Evolutionary conservation across 257 asterid genomes (phyloP), one percentile per base, ranked within the genome.

Genomic region (Orobanche coerulescens): DNA sequence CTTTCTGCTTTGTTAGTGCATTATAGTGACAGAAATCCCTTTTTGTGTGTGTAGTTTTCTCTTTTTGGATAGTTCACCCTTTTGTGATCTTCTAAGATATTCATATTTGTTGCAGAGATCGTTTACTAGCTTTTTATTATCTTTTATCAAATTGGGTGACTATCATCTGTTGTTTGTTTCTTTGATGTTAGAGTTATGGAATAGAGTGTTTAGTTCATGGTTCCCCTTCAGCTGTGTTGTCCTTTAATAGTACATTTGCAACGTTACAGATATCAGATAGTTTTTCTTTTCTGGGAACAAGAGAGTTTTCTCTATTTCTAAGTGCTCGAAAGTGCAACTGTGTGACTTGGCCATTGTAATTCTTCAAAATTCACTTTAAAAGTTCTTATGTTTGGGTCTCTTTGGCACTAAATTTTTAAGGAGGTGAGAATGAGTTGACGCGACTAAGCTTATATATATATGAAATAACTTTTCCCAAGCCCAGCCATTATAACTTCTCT

Each of bases 131-230:
- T 67, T 52, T 20, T 55, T 33, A 16, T 56, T 42, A 49, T 50
- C 43, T 20, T 39, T 33, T 28, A 37, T 40, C 36, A 3, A 42
- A 48, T 64, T 15, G 60, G 58, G 66, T 16, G 56, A 28, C 47
- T 14, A 36, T 4, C 8, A 13, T 12, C n/a, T 20, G 40, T 2
- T 61, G 33, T 39, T 53, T 25, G 14, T 67, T 22, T n/a, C n/a
- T n/a, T n/a, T 62, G 33, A 14, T 33, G 47, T 20, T 55, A 46
- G 20, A 24, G 55, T 31, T 49, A 48, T 43, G 61, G 55, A 66
- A 34, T 66, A 56, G 57, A 53, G 52, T 66, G 62, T 30, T 65
- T 14, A 30, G 19, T 16, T 24, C 56, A 36, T 39, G 57, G 58
- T 36, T 22, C 55, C 22, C 7, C 9, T 37, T 15, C 16, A 20